Evolutionary conservation across 352 stramenopile species (phyloP).

Genomic region (Pythium phragmitis): DNA sequence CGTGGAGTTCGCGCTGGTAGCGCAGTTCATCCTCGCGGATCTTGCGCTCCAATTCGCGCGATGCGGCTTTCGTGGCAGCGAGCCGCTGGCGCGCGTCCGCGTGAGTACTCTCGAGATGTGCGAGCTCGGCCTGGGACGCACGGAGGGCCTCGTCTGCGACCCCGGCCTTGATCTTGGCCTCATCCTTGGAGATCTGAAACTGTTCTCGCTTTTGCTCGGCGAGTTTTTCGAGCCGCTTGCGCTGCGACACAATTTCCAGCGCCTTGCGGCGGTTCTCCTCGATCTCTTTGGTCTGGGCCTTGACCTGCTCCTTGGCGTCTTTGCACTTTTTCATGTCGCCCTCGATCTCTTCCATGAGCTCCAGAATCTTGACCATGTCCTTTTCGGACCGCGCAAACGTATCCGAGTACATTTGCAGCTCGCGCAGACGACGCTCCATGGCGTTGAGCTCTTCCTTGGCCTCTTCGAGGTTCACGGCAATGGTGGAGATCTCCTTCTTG

Average conservation of each 20-base stretch:
- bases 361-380: constrained; percentile 60
- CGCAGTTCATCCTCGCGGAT: constrained; percentile 63
- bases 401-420: constrained; percentile 59
- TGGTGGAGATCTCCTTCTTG: constrained; percentile 61
- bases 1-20: constrained; percentile 63
- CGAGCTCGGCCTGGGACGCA: constrained; percentile 51
- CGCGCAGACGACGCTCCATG: constrained; percentile 62
- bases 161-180: constrained; percentile 62
- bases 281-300: constrained; percentile 50
- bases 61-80: constrained; percentile 41
- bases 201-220: constrained; percentile 70
- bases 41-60: constrained; percentile 62
- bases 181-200: constrained; percentile 63
- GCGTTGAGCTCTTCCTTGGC: constrained; percentile 64
- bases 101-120: constrained; percentile 51
- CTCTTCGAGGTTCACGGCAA: constrained; percentile 61
- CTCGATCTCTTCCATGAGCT: constrained; percentile 63
- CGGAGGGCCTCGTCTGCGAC: constrained; percentile 55
- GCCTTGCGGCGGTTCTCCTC: constrained; percentile 45
- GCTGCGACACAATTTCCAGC: constrained; percentile 55
- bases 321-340: constrained; percentile 67
- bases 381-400: constrained; percentile 70
- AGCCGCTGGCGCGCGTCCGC: constrained; percentile 54
- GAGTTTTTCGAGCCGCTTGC: constrained; percentile 71
- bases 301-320: constrained; percentile 71